These are phyloP conservation scores for Russula foetens DNA, from an alignment of 768 basidiomycete species.

Conservation along the genomic window DNA sequence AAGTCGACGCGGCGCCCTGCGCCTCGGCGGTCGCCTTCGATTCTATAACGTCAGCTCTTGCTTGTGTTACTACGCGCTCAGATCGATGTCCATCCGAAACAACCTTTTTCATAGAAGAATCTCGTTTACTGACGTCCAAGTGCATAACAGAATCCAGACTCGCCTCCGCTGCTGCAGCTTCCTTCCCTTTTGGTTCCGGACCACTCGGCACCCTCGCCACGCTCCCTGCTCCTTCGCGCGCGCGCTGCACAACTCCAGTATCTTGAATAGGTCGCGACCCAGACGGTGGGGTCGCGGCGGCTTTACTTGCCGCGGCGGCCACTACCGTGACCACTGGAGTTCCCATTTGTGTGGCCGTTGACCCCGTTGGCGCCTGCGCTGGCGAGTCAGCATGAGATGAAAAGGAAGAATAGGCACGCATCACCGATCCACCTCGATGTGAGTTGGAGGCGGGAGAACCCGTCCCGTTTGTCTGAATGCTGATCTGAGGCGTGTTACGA, in stretches of 20 bases:
- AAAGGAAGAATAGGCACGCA: slow-evolving; percentile 14
- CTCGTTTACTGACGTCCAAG: slow-evolving; percentile 14
- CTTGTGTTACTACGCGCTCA: slow-evolving; percentile 1
- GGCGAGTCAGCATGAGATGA: slow-evolving; percentile 18
- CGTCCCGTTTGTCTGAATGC: slow-evolving; percentile 7
- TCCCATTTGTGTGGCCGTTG: slow-evolving; percentile 13
- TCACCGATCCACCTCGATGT: slow-evolving; percentile 22
- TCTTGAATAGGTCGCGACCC: slow-evolving; percentile 2
- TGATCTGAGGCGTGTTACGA: slow-evolving; percentile 8
- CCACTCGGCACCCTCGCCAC: not conserved
- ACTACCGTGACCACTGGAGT: not conserved
- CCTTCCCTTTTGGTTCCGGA: slow-evolving; percentile 4
- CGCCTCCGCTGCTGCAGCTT: slow-evolving; percentile 16
- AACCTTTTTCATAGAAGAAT: slow-evolving; percentile 17
- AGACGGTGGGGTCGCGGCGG: not conserved
- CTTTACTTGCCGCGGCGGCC: slow-evolving; percentile 5
- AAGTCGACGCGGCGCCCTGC: slow-evolving; percentile 2
- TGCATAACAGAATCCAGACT: slow-evolving; percentile 18
- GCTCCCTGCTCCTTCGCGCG: not conserved
- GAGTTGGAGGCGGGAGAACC: slow-evolving; percentile 3
- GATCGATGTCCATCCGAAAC: slow-evolving; percentile 1
- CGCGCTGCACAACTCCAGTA: not conserved
- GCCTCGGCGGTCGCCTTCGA: not conserved
- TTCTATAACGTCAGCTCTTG: not conserved
- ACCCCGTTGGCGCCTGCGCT: slow-evolving; percentile 10